These are phyloP conservation scores for Globisporangium carolinianum DNA, from an alignment of 352 stramenopile genomes.

Conservation along the genomic window DNA sequence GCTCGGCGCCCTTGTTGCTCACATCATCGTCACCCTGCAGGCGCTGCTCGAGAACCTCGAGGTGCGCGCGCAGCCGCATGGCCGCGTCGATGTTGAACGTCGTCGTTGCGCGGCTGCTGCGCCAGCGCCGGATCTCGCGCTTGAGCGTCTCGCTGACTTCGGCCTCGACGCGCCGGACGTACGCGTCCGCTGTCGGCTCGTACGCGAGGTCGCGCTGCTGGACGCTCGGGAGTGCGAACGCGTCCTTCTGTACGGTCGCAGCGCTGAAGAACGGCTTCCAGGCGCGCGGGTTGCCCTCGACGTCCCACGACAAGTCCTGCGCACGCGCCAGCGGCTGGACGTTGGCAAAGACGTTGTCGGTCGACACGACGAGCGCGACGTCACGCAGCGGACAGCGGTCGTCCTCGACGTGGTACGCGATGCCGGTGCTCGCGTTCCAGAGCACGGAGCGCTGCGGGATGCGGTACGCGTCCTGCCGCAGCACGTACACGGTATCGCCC, in stretches of 20 bases:
- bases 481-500: constrained; percentile 85
- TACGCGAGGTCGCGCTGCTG: constrained; percentile 63
- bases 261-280: constrained; percentile 85
- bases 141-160: constrained; percentile 83
- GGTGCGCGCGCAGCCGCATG: constrained; percentile 64
- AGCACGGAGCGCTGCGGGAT: constrained; percentile 49
- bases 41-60: constrained; percentile 64
- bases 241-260: constrained; percentile 16
- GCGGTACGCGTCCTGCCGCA: constrained; percentile 48
- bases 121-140: constrained; percentile 83
- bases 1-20: not conserved
- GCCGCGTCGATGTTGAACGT: constrained; percentile 84
- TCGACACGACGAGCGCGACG: constrained; percentile 82
- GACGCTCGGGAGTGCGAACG: constrained; percentile 26
- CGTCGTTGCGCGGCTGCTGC: constrained; percentile 72
- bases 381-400: constrained; percentile 80
- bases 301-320: constrained; percentile 73
- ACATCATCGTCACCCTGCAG: constrained; percentile 1
- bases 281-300: constrained; percentile 64
- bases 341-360: constrained; percentile 89
- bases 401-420: constrained; percentile 69
- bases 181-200: constrained; percentile 36
- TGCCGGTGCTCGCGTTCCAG: constrained; percentile 87
- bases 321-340: constrained; percentile 46
- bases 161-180: constrained; percentile 62